phyloP scores from a whole-genome alignment of 2,329 filamentous ascomycete genomes.

The Trichoderma sp. region DNA sequence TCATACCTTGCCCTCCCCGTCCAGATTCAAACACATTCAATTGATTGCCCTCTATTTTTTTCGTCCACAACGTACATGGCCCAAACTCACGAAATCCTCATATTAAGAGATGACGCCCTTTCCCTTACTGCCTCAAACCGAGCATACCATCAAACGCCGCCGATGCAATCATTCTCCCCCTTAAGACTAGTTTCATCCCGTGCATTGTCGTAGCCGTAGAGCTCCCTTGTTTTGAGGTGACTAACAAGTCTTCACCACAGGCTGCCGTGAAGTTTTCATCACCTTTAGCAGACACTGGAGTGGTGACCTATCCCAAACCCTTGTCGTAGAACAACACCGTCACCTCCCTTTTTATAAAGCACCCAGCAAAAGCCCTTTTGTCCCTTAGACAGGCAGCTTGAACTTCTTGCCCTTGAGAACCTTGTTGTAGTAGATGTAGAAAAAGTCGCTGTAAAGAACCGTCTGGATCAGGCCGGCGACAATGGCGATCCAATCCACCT shows the following conservation, averaged over 20 bases:
- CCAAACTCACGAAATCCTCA: slow-evolving; percentile 28
- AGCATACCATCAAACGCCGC: slow-evolving; percentile 35
- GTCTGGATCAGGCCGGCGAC: slow-evolving; percentile 91
- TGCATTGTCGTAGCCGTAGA: background rate
- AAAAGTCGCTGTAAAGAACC: slow-evolving; percentile 96
- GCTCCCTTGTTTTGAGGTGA: background rate
- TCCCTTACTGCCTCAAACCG: slow-evolving; percentile 30
- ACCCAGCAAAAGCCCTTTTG: background rate
- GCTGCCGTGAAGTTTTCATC: background rate
- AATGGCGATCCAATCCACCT: slow-evolving; percentile 81
- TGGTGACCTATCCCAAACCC: background rate
- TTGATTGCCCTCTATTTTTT: slow-evolving; percentile 30
- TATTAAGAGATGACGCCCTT: slow-evolving; percentile 33
- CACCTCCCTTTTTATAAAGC: background rate
- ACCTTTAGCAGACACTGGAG: background rate
- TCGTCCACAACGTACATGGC: slow-evolving; percentile 23
- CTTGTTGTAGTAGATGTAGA: slow-evolving; percentile 99
- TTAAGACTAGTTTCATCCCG: background rate
- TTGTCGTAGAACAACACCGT: background rate
- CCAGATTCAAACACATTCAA: slow-evolving; percentile 3
- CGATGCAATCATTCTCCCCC: slow-evolving; percentile 29
- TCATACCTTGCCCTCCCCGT: background rate
- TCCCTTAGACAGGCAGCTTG: slow-evolving; percentile 72
- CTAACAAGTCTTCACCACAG: background rate
- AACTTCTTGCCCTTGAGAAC: slow-evolving; percentile 87